These are phyloP conservation scores for Medicago ruthenica DNA, from an alignment of 306 rosid species.

Conservation along the genomic window DNA sequence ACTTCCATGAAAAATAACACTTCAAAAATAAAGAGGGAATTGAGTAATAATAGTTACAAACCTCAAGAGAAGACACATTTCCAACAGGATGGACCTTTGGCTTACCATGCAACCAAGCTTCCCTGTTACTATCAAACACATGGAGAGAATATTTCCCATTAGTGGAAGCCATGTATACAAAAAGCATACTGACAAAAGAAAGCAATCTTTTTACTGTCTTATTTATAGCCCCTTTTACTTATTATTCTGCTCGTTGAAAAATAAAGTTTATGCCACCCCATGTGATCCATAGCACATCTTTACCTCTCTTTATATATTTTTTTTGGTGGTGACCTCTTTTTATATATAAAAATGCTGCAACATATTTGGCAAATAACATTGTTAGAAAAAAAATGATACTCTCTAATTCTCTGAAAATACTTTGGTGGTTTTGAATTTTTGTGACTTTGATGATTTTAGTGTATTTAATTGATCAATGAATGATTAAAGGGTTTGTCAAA, in stretches of 20 bases:
- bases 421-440: too few species aligned
- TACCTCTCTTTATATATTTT: neutral
- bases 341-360: too few species aligned
- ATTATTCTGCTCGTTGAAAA: constrained; percentile 54
- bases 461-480: too few species aligned
- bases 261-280: constrained; percentile 53
- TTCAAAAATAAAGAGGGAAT: neutral
- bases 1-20: neutral
- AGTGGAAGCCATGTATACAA: constrained; percentile 61
- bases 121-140: constrained; percentile 69
- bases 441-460: too few species aligned
- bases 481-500: too few species aligned
- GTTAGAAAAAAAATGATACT: too few species aligned
- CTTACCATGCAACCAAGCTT: constrained; percentile 84
- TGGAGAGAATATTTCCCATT: constrained; percentile 54
- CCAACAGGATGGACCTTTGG: constrained; percentile 60
- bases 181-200: constrained; percentile 51
- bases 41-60: neutral
- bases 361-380: too few species aligned
- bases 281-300: constrained; percentile 42
- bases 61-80: constrained; percentile 67
- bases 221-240: constrained; percentile 51
- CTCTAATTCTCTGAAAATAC: too few species aligned
- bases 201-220: constrained; percentile 62
- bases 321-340: too few species aligned